phyloP scores from a whole-genome alignment of 257 asterid species.

The Salvia rosmarinus region DNA sequence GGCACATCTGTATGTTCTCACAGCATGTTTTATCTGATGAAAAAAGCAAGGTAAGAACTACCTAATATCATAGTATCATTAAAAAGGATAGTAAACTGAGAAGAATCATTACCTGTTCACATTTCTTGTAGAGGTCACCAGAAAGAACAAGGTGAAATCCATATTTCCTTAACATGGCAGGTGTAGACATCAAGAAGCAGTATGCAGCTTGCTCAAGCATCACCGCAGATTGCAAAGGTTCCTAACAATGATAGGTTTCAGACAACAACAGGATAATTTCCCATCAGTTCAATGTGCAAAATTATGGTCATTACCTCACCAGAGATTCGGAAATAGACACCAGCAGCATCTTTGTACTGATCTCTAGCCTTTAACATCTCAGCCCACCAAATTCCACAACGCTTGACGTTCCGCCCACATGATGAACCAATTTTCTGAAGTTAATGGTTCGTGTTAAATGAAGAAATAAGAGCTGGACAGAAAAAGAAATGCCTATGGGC shows the following conservation, averaged over 20 bases:
- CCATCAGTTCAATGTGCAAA: conserved; percentile 32
- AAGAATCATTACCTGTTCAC: conserved; percentile 78
- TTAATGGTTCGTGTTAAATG: conserved; percentile 20
- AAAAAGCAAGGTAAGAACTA: conserved; percentile 29
- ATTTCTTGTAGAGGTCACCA: conserved; percentile 93
- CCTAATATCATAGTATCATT: conserved; percentile 35
- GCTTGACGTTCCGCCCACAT: conserved; percentile 74
- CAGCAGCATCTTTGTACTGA: conserved; percentile 94
- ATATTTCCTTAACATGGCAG: conserved; percentile 82
- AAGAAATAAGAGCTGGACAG: conserved; percentile 22
- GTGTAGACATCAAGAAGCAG: conserved; percentile 85
- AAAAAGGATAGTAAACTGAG: conserved; percentile 14
- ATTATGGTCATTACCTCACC: conserved; percentile 92
- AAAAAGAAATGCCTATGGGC: conserved; percentile 16
- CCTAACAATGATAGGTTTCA: conserved; percentile 62
- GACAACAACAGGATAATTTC: conserved; percentile 37
- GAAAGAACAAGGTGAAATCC: conserved; percentile 99
- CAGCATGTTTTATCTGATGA: conserved; percentile 90
- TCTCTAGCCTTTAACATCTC: conserved; percentile 91
- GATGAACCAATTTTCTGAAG: conserved; percentile 79
- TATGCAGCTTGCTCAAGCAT: conserved; percentile 99
- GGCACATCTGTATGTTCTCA: conserved; percentile 90
- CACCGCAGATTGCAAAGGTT: conserved; percentile 87
- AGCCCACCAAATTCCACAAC: conserved; percentile 99
- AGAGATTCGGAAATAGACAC: conserved; percentile 90